A percentile compares a stretch with the other conserved stretches of the same genome.
phyloP scores from a whole-genome alignment of 495 filamentous ascomycete species.

The Neurospora sublineolata region DNA sequence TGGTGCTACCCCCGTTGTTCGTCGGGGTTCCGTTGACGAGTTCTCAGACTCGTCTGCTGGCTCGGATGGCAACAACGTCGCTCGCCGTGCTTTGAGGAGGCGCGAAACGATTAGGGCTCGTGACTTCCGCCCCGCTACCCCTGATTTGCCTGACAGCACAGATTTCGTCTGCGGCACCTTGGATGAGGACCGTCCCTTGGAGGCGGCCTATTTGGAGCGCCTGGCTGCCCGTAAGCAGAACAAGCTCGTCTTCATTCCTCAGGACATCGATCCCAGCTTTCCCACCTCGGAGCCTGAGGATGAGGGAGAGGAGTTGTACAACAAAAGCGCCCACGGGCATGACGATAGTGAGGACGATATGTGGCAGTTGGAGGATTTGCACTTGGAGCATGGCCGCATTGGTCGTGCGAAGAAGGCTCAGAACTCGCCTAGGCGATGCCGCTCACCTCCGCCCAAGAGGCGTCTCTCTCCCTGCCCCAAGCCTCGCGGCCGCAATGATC shows the following conservation, averaged over 20 bases:
- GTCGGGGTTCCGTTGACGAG: slow-evolving; percentile 28
- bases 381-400: slow-evolving; percentile 24
- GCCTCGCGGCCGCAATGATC: slow-evolving; percentile 38
- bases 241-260: slow-evolving; percentile 68
- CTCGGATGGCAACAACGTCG: slow-evolving; percentile 12
- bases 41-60: slow-evolving; percentile 32
- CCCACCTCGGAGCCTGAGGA: slow-evolving; percentile 87
- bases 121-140: slow-evolving; percentile 57
- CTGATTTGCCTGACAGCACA: slow-evolving; percentile 87
- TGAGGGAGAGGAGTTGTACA: slow-evolving; percentile 49
- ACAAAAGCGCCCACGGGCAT: slow-evolving; percentile 23
- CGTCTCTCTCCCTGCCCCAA: slow-evolving; percentile 39
- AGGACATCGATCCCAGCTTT: slow-evolving; percentile 96
- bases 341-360: slow-evolving; percentile 46
- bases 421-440: slow-evolving; percentile 32
- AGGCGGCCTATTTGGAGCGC: slow-evolving; percentile 81
- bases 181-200: slow-evolving; percentile 88
- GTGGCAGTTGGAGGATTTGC: slow-evolving; percentile 47
- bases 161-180: slow-evolving; percentile 97
- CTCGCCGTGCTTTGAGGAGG: slow-evolving; percentile 13
- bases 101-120: slow-evolving; percentile 25
- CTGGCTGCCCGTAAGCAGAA: slow-evolving; percentile 68
- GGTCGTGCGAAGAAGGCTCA: slow-evolving; percentile 27
- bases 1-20: slow-evolving; percentile 23
- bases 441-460: slow-evolving; percentile 36